Evolutionary conservation across 345 rosid species (phyloP), one percentile per base, ranked within the genome.

Genomic region (Eucalyptus paniculata): DNA sequence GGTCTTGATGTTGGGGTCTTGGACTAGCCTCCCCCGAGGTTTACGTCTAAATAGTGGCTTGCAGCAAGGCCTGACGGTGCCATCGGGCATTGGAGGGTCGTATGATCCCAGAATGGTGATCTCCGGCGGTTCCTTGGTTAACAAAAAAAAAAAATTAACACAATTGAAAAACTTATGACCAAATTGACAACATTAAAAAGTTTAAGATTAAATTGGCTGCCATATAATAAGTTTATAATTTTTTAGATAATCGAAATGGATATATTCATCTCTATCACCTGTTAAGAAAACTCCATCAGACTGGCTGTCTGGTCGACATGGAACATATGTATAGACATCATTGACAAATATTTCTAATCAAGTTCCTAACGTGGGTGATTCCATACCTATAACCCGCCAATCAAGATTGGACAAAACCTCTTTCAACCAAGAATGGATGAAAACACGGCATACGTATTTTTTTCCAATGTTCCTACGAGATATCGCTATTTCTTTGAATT

Each of bases 221-320:
- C 9, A 13, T 6, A 13, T 30, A 30, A 28, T 62, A 62, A 14
- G 34, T 62, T 62, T 30, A 62, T 1, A 6, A 30, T 4, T 6
- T 6, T 62, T 28, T 62, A 14, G 32, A 28, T 34, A 30, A 62
- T 62, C 3, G 1, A 28, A 8, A 13, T 30, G 3, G 2, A 65
- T 65, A 65, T n/a, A 15, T n/a, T 65, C 37, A 30, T 65, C 37
- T 65, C 77, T 37, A 65, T n/a, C 77, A 30, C 72, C 32, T 19
- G 4, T 67, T 67, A 17, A 17, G 7, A 69, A 32, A 69, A 69
- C 77, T 65, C 37, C 37, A 7, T 32, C 2, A 15, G 3, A 65
- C 2, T 65, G 2, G 37, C 11, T 10, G 2, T 65, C 19, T 4
- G 1, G 37, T n/a, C 5, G 3, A n/a, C 17, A 32, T 15, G 77